Percentiles rank a stretch among this genome's conserved stretches.
These are phyloP conservation scores for Puccinia polysora DNA, from an alignment of 1,284 basidiomycete genomes.

Conservation along the genomic window DNA sequence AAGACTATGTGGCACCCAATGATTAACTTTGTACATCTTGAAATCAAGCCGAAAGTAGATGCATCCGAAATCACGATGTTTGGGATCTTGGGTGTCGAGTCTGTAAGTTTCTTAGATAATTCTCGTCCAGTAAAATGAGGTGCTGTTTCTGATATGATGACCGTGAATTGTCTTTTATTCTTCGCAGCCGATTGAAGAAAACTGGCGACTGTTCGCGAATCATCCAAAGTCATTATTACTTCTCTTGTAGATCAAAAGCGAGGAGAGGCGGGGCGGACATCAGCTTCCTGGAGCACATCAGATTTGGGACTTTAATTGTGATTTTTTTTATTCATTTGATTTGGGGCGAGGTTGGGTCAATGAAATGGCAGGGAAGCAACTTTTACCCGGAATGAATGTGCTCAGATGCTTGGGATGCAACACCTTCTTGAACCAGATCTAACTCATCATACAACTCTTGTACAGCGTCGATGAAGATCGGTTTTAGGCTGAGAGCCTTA, in stretches of 20 bases:
- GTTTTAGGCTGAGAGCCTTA: slow-evolving; percentile 24
- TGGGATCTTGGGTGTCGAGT: slow-evolving; percentile 15
- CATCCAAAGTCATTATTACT: slow-evolving; percentile 40
- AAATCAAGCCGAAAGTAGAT: slow-evolving; percentile 33
- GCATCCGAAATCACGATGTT: slow-evolving; percentile 29
- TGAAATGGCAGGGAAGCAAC: neutral
- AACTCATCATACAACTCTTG: slow-evolving; percentile 43
- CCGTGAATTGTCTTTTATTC: slow-evolving; percentile 32
- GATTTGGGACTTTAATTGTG: neutral
- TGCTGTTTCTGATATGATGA: slow-evolving; percentile 40
- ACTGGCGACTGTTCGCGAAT: slow-evolving; percentile 38
- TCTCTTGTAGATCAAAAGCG: too few species aligned
- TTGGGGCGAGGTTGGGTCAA: too few species aligned
- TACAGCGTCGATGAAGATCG: slow-evolving; percentile 42
- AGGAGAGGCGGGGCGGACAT: too few species aligned
- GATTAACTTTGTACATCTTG: slow-evolving; percentile 39
- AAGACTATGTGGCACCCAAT: slow-evolving; percentile 43
- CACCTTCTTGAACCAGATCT: slow-evolving; percentile 28
- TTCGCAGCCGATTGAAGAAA: slow-evolving; percentile 38
- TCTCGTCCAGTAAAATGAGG: slow-evolving; percentile 27
- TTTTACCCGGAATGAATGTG: slow-evolving; percentile 43
- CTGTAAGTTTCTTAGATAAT: slow-evolving; percentile 6
- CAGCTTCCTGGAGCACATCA: too few species aligned
- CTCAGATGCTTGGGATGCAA: slow-evolving; percentile 38
- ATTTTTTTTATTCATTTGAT: too few species aligned